phyloP scores from a whole-genome alignment of 208 protist genomes.

The Trypanosoma rangeli region DNA sequence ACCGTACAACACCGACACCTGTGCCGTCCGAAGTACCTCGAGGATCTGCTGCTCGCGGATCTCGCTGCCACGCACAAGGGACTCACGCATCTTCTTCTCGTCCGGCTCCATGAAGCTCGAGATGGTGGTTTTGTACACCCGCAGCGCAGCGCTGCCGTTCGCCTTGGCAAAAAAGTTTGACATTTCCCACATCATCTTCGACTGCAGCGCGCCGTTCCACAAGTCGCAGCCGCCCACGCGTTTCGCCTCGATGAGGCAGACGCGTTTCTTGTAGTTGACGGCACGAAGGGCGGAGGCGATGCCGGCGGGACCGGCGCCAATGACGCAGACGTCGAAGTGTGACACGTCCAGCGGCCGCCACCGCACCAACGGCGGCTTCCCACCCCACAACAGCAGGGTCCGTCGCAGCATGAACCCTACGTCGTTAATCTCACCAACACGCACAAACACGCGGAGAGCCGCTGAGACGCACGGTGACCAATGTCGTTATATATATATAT shows the following conservation, averaged over 20 bases:
- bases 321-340: conserved; percentile 80
- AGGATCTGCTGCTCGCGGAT: conserved; percentile 55
- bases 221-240: conserved; percentile 68
- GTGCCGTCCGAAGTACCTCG: conserved; percentile 39
- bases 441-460: neutral
- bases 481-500: neutral
- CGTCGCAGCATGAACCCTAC: conserved; percentile 9
- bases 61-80: conserved; percentile 39
- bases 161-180: conserved; percentile 46
- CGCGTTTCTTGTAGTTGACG: conserved; percentile 69
- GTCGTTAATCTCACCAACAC: neutral
- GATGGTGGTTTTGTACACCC: conserved; percentile 54
- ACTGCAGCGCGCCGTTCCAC: conserved; percentile 82
- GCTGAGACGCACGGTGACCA: no score
- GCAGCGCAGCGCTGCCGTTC: conserved; percentile 35
- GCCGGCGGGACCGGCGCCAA: conserved; percentile 74
- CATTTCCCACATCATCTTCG: conserved; percentile 86
- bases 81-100: conserved; percentile 53
- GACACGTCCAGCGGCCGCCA: conserved; percentile 30
- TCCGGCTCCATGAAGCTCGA: conserved; percentile 48
- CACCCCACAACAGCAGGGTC: neutral
- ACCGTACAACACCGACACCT: conserved; percentile 57
- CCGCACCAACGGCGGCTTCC: conserved; percentile 2
- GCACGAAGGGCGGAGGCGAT: conserved; percentile 74
- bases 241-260: conserved; percentile 67